Evolutionary conservation across 441 rosid genomes (phyloP).

Genomic region (Erodium texanum): DNA sequence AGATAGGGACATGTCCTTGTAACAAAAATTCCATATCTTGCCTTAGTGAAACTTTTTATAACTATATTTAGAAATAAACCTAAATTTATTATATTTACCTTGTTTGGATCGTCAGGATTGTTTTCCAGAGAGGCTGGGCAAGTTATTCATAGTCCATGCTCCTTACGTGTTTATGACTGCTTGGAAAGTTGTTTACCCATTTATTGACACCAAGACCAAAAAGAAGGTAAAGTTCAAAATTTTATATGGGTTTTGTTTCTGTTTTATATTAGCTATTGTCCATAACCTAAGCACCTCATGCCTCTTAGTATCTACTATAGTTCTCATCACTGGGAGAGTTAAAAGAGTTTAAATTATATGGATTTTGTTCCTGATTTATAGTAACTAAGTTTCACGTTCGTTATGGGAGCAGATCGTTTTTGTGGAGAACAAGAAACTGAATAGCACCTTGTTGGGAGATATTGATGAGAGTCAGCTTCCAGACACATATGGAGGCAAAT

Average conservation of each 20-base stretch:
- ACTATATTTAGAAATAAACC: background rate
- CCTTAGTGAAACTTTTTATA: too few relatives aligned
- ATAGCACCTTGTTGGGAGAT: constrained; percentile 44
- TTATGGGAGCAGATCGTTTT: constrained; percentile 47
- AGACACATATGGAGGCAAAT: constrained; percentile 60
- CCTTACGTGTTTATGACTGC: constrained; percentile 81
- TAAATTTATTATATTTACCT: background rate
- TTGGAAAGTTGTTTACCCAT: constrained; percentile 73
- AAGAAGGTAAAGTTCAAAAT: constrained; percentile 47
- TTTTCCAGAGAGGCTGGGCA: constrained; percentile 86
- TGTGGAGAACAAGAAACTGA: constrained; percentile 63
- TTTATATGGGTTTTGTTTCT: background rate
- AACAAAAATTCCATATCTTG: background rate
- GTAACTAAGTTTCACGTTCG: background rate
- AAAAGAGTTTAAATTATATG: background rate
- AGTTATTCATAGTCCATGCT: constrained; percentile 48
- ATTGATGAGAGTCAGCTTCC: constrained; percentile 73
- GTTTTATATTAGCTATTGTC: too few relatives aligned
- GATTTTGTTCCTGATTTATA: background rate
- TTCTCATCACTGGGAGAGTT: too few relatives aligned
- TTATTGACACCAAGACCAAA: constrained; percentile 70
- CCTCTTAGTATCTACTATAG: too few relatives aligned
- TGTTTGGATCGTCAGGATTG: constrained; percentile 44
- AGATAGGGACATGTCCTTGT: background rate
- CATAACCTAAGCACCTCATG: too few relatives aligned